Base-by-base conservation (phyloP, 345 rosid species). In the Syzygium oleosum region DNA sequence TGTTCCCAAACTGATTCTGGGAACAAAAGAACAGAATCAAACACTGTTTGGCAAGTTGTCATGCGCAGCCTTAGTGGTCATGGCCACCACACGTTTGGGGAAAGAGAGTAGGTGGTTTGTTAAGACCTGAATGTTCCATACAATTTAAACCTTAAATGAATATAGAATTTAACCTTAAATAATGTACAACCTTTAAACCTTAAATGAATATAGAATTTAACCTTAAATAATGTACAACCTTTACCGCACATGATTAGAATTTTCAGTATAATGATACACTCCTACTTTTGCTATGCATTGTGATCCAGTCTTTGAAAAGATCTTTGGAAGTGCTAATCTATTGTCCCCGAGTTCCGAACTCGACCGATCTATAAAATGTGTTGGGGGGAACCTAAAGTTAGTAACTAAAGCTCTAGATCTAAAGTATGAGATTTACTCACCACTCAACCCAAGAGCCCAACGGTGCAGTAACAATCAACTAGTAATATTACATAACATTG, bases 1-100 rank as follows among this genome's bases (percentile, higher is more conserved):
- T n/a, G n/a, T n/a, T n/a, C n/a, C n/a, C n/a, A n/a, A n/a, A n/a
- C n/a, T n/a, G n/a, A n/a, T n/a, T n/a, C n/a, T n/a, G n/a, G n/a
- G n/a, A n/a, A n/a, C n/a, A n/a, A n/a, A n/a, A n/a, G n/a, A n/a
- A n/a, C n/a, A n/a, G n/a, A n/a, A n/a, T n/a, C n/a, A n/a, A n/a
- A n/a, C n/a, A n/a, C n/a, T n/a, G n/a, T n/a, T n/a, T n/a, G n/a
- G n/a, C n/a, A n/a, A n/a, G n/a, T n/a, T n/a, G n/a, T n/a, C n/a
- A n/a, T n/a, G n/a, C n/a, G n/a, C n/a, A n/a, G n/a, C 0, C 46
- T 4, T 11, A 25, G 12, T 58, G 29, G 65, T 12, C 27, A 7
- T 27, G 31, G 65, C 7, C 3, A 14, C 2, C 34, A 2, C 46
- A 43, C 7, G 46, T 43, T 43, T 43, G 46, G 46, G 46, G 46